These are phyloP conservation scores for Naegleria lovaniensis DNA, from an alignment of 208 protist species.

Conservation along the genomic window DNA sequence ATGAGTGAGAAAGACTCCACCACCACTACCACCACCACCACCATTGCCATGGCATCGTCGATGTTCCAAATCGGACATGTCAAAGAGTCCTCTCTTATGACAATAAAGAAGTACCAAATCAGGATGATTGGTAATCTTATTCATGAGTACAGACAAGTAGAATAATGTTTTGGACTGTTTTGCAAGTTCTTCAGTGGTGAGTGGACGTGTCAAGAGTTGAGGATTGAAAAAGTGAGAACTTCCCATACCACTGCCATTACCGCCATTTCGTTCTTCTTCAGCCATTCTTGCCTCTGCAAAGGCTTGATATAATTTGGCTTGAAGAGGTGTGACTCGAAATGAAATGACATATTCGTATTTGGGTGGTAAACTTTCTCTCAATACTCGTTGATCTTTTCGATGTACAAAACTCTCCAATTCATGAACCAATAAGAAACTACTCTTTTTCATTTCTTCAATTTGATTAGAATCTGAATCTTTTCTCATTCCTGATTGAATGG, in stretches of 20 bases:
- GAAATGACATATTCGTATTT: constrained; percentile 37
- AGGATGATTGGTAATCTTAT: constrained; percentile 35
- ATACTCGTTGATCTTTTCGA: constrained; percentile 32
- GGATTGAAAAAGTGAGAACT: neutral
- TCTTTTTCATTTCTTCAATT: constrained; percentile 29
- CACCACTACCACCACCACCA: no score
- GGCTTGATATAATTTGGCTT: constrained; percentile 25
- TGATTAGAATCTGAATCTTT: neutral
- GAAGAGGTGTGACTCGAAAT: neutral
- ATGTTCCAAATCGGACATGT: neutral
- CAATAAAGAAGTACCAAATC: constrained; percentile 16
- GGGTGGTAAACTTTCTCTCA: constrained; percentile 21
- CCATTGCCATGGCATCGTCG: no score
- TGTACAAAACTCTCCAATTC: constrained; percentile 35
- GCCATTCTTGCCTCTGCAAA: neutral
- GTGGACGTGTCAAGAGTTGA: neutral
- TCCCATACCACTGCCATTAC: neutral
- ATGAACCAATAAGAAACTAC: constrained; percentile 17
- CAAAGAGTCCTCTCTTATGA: neutral
- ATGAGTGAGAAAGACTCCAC: no score
- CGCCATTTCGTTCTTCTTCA: neutral
- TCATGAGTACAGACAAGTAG: constrained; percentile 30
- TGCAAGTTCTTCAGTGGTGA: neutral
- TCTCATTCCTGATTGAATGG: constrained; percentile 28
- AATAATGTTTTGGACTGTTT: constrained; percentile 20